Conservation (phyloP, 345 rosid species). For the Triadica sebifera region DNA sequence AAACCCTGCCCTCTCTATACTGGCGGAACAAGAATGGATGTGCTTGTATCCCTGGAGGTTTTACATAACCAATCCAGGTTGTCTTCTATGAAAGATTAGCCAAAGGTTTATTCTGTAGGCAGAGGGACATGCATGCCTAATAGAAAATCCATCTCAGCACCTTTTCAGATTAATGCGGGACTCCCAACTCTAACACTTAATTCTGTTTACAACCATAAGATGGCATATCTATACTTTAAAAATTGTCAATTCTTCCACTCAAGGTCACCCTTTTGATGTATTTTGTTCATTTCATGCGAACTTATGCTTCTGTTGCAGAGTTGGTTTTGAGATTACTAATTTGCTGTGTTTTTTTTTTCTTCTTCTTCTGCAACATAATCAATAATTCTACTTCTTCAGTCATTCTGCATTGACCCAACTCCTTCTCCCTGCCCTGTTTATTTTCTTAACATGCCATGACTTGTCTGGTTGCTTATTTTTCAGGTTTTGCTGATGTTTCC, state of each 20-base stretch:
- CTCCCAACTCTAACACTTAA: not conserved
- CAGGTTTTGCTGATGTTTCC: constrained; percentile 72
- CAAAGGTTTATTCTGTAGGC: not conserved
- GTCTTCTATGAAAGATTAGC: not conserved
- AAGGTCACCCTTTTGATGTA: not conserved
- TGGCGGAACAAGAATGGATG: not conserved
- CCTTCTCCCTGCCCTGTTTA: not conserved
- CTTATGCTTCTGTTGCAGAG: not conserved
- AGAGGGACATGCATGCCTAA: not conserved
- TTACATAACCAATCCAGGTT: not conserved
- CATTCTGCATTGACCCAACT: not conserved
- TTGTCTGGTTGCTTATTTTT: constrained; percentile 18
- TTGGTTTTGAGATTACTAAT: not conserved
- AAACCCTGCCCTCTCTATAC: not conserved
- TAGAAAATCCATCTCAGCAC: not conserved
- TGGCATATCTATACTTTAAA: not conserved
- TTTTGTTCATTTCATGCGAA: not conserved
- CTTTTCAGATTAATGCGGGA: not conserved
- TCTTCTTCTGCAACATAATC: not conserved
- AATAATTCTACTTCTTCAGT: not conserved
- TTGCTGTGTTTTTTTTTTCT: not conserved
- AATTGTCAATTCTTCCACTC: not conserved
- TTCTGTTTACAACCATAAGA: not conserved
- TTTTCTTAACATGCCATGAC: constrained; percentile 5
- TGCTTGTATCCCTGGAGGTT: not conserved